Evolutionary conservation across 2,329 filamentous ascomycete species (phyloP).

Genomic region (Hymenoscyphus occultus): DNA sequence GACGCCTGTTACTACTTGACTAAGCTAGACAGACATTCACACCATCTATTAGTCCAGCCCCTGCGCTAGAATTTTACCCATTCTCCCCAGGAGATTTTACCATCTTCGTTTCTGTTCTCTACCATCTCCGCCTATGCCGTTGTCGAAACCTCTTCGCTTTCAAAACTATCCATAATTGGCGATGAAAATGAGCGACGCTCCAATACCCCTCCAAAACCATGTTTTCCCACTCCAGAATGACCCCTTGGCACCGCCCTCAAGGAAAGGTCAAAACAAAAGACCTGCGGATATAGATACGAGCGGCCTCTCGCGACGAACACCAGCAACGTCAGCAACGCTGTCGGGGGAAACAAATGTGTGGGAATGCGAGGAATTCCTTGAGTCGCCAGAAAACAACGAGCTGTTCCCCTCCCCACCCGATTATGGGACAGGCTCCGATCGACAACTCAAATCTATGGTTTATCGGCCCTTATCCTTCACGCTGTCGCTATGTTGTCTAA

Average conservation of each 20-base stretch:
- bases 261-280: background rate
- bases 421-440: conserved; percentile 69
- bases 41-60: background rate
- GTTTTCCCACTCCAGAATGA: conserved; percentile 7
- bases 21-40: background rate
- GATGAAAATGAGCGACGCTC: conserved; percentile 3
- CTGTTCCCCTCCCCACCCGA: conserved; percentile 81
- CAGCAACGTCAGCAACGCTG: conserved; percentile 21
- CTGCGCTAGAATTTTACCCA: background rate
- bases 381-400: conserved; percentile 64
- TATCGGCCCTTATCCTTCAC: conserved; percentile 70
- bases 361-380: background rate
- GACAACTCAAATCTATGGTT: conserved; percentile 60
- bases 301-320: conserved; percentile 33
- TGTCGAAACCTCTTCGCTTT: background rate
- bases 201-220: background rate
- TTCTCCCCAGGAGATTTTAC: background rate
- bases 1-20: background rate
- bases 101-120: background rate
- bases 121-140: background rate
- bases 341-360: conserved; percentile 19
- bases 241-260: background rate
- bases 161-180: background rate
- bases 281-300: conserved; percentile 31
- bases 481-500: conserved; percentile 51